These are phyloP conservation scores for Sporothrix luriei DNA, from an alignment of 2,329 filamentous ascomycete species.

Conservation along the genomic window DNA sequence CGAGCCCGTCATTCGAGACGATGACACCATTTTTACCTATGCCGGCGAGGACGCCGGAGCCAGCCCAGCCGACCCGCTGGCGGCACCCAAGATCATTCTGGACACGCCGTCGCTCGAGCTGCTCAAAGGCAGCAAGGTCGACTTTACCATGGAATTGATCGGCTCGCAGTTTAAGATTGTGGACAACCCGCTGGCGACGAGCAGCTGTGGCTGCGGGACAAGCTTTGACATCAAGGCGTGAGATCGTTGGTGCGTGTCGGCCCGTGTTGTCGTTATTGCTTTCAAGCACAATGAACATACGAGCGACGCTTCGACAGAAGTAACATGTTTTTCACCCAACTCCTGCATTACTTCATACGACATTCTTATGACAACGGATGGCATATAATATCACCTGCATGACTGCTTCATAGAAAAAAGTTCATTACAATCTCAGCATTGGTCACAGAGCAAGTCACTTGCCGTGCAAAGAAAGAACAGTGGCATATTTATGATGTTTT, in stretches of 20 bases:
- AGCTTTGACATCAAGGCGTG: conserved; percentile 89
- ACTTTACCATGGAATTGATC: conserved; percentile 95
- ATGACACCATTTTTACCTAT: conserved; percentile 86
- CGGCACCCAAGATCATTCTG: conserved; percentile 76
- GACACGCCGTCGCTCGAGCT: conserved; percentile 86
- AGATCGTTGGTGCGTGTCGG: conserved; percentile 30
- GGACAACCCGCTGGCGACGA: conserved; percentile 87
- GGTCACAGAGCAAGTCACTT: background rate
- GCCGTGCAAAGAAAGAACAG: conserved; percentile 5
- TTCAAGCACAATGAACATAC: background rate
- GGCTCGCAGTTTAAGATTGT: conserved; percentile 88
- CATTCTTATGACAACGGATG: background rate
- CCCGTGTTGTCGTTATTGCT: no score
- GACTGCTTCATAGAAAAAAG: no score
- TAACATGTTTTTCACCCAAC: background rate
- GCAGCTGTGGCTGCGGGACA: conserved; percentile 94
- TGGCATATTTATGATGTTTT: conserved; percentile 27
- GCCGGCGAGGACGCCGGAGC: conserved; percentile 52
- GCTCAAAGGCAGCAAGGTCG: conserved; percentile 89
- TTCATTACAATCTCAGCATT: background rate
- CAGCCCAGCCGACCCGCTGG: conserved; percentile 37
- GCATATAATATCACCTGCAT: background rate
- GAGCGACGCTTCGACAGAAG: background rate
- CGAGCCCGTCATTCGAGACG: conserved; percentile 57
- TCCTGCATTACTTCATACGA: background rate